These are phyloP conservation scores for Maudiozyma humilis DNA, from an alignment of 1,139 yeast genomes.

Conservation along the genomic window DNA sequence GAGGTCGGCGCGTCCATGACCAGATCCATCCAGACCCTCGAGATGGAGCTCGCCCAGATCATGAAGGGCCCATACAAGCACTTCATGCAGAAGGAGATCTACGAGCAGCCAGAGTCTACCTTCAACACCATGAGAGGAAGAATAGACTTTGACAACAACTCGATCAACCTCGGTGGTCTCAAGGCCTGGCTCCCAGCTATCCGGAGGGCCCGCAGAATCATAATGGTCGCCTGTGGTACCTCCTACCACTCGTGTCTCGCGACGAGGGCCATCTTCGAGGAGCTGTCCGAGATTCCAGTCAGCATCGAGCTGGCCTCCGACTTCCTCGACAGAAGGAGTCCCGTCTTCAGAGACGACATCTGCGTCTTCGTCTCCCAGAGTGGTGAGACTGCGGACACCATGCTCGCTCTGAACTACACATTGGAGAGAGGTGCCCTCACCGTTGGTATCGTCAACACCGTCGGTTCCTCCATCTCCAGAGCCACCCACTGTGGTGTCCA, in stretches of 20 bases:
- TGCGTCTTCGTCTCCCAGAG: constrained; percentile 97
- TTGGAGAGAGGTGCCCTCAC: constrained; percentile 95
- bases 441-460: constrained; percentile 90
- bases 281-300: constrained; percentile 92
- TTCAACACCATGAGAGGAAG: constrained; percentile 99
- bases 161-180: constrained; percentile 83
- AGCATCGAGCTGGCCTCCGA: constrained; percentile 95
- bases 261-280: constrained; percentile 92
- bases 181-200: constrained; percentile 78
- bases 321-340: constrained; percentile 88
- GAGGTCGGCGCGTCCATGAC: constrained; percentile 87
- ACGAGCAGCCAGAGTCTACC: constrained; percentile 97
- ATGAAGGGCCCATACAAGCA: constrained; percentile 96
- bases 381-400: constrained; percentile 99
- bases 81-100: constrained; percentile 98
- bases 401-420: constrained; percentile 92
- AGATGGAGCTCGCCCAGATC: constrained; percentile 93
- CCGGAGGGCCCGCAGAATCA: constrained; percentile 88
- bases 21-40: constrained; percentile 92
- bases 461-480: constrained; percentile 93
- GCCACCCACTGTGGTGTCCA: constrained; percentile 99
- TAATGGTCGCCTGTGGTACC: constrained; percentile 99
- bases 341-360: constrained; percentile 96
- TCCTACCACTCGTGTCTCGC: constrained; percentile 98
- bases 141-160: constrained; percentile 75